phyloP scores from a whole-genome alignment of 1,284 basidiomycete genomes.

The Sanghuangporus baumii region DNA sequence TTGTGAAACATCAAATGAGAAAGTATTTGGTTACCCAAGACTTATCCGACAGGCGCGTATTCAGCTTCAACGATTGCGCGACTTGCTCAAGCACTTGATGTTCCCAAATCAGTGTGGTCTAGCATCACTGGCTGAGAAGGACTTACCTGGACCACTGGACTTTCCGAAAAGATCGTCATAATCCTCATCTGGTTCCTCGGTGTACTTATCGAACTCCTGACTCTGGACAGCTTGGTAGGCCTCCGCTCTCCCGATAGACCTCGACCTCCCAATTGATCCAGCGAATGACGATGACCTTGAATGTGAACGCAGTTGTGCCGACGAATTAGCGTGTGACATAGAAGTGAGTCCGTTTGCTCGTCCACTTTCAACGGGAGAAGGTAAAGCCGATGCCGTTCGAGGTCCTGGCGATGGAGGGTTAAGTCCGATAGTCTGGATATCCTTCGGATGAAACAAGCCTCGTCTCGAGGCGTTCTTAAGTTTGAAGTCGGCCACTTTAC shows the following conservation, averaged over 20 bases:
- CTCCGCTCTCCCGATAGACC: conserved; percentile 63
- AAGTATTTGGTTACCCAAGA: conserved; percentile 60
- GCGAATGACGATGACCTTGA: conserved; percentile 52
- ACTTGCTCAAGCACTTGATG: conserved; percentile 49
- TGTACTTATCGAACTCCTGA: conserved; percentile 74
- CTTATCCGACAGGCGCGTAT: conserved; percentile 77
- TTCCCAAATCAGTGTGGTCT: neutral
- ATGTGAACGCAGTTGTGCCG: conserved; percentile 26
- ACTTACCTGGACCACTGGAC: conserved; percentile 55
- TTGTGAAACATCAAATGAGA: conserved; percentile 3
- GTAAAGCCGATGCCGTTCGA: conserved; percentile 57
- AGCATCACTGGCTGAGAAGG: neutral
- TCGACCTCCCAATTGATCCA: conserved; percentile 56
- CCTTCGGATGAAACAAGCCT: conserved; percentile 83
- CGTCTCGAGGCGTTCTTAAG: conserved; percentile 64
- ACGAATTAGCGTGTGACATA: conserved; percentile 20
- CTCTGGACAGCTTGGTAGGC: conserved; percentile 42
- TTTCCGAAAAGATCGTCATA: conserved; percentile 91
- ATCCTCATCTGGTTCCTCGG: conserved; percentile 80
- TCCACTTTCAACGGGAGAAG: conserved; percentile 36
- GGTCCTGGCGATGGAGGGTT: conserved; percentile 45
- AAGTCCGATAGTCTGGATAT: conserved; percentile 70
- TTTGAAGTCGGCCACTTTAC: conserved; percentile 79
- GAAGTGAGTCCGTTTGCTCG: conserved; percentile 24
- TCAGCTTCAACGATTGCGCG: conserved; percentile 72